Evolutionary conservation across 148 eudicot species (phyloP), one percentile per base, ranked within the genome.

Genomic region (Suaeda aralocaspica): DNA sequence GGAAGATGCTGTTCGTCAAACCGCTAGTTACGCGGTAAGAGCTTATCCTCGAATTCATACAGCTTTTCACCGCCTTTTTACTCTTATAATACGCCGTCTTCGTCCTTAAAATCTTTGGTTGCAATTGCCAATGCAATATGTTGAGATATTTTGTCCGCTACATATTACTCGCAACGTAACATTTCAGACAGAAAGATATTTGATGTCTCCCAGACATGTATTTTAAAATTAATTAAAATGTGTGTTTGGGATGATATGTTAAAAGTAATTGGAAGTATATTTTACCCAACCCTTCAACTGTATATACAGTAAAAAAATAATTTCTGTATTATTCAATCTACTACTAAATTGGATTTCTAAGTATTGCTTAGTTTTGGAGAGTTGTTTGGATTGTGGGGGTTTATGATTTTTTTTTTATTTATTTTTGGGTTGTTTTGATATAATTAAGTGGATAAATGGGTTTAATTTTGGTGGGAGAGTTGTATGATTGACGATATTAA

Each of bases 1-100:
- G 24, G 87, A 86, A 72, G 88, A 79, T 10, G 39, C 85, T 0
- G 53, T 73, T 25, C 74, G 85, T 5, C 84, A 87, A 12, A 77
- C 87, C 1, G 67, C 67, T 12, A 52, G 62, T 1, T 63, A 87
- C 56, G 77, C 85, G 0, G 58, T 30, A 28, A 74, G 92, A 77
- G 66, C 86, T 1, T 81, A 81, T 44, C 87, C 83, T 2, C 82
- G 87, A 2, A 9, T 87, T 6, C 80, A 81, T 21, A 36, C 63
- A 25, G 86, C 85, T 59, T 82, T 80, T 57, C 45, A 82, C 16
- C 67, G 82, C 36, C 24, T 83, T 41, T 30, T 80, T 41, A 21
- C 79, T n/a, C 65, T 9, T 28, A 5, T 82, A 2, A 42, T 70
- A 39, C 28, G 63, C 9, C 78, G 70, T 42, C 61, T 76, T 59